Base-by-base conservation (phyloP, 352 stramenopile species). In the Elongisporangium senticosum region DNA sequence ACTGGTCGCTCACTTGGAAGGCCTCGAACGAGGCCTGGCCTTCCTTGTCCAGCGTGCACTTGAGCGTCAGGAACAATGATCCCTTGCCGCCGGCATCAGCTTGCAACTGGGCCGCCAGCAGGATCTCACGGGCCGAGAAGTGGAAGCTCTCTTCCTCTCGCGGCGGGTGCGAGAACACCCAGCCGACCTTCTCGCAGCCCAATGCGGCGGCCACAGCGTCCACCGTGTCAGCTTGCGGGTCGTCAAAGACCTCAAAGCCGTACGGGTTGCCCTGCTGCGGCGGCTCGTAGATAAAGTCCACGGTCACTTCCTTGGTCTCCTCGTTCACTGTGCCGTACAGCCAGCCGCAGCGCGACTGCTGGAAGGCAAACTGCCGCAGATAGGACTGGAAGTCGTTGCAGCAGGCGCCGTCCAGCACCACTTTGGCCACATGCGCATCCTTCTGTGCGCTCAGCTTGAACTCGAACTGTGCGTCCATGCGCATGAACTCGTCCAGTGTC, bases 401-500 rank as follows among this genome's bases (percentile, higher is more conserved):
- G 24, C 86, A 93, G 20, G 79, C 67, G 57, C 72, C 74, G 70
- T 99, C 96, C 53, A 98, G 69, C 63, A 90, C 71, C 22, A 98
- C 79, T 48, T 89, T 89, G 43, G 59, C 51, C 51, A 89, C 84
- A 21, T 96, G 84, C 19, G 87, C 78, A 33, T 79, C 74, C 67
- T 98, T 96, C 69, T 98, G 94, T 49, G 89, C 79, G 62, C 95
- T 93, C 56, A 99, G 94, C 75, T 98, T 98, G 79, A 98, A 99
- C 58, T 97, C 93, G 68, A 98, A 99, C 65, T 98, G 83, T 28
- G 93, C 83, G 70, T 99, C 96, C 91, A 99, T 97, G 54, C 88
- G 92, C 64, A 96, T 96, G 74, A 99, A 99, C 77, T 99, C 96
- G 51, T 83, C 82, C 10, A 99, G 72, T 37, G 96, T 99, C 97